Base-by-base conservation (phyloP, 2,329 filamentous ascomycete species). In the Ilyonectria destructans region DNA sequence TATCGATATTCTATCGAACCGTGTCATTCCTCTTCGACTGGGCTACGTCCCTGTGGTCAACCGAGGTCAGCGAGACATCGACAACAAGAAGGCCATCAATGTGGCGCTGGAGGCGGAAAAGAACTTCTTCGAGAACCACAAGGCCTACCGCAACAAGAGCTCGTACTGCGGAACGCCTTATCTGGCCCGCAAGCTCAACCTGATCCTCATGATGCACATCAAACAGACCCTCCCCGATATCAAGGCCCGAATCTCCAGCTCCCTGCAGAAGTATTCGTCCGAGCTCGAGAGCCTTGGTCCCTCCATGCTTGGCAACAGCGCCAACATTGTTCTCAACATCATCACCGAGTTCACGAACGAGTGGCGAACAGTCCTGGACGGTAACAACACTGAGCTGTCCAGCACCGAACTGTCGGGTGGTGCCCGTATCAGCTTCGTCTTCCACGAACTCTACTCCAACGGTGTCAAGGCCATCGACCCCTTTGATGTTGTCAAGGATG, bases 131-230 rank as follows among this genome's bases (percentile, higher is more conserved):
- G 96, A 99, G 78, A 96, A 96, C 82, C 96, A 99, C 89, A 97
- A 97, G 85, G 96, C 96, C 37, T 99, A 99, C 84, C 90, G 95
- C 69, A 99, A 98, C 85, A 99, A 99, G 90, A 95, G 94, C 80
- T 93, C 95, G 6, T 99, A 99, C 87, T 99, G 96, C 82, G 96
- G 96, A 81, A 99, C 96, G 3, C 96, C 96, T 4, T 99, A 99
- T 80, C 87, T 99, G 68, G 96, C 96, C 4, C 91, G 96, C 75
- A 99, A 99, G 85, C 90, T 99, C 68, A 99, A 99, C 84, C 87
- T 99, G 77, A 98, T 99, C 79, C 89, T 99, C 75, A 98, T 99
- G 96, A 99, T 99, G 96, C 96, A 99, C 86, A 99, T 99, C 87
- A 99, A 99, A 85, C 96, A 99, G 85, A 99, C 96, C 1, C 89